Conservation (phyloP, 2,329 filamentous ascomycete genomes). For the Clonostachys chloroleuca region DNA sequence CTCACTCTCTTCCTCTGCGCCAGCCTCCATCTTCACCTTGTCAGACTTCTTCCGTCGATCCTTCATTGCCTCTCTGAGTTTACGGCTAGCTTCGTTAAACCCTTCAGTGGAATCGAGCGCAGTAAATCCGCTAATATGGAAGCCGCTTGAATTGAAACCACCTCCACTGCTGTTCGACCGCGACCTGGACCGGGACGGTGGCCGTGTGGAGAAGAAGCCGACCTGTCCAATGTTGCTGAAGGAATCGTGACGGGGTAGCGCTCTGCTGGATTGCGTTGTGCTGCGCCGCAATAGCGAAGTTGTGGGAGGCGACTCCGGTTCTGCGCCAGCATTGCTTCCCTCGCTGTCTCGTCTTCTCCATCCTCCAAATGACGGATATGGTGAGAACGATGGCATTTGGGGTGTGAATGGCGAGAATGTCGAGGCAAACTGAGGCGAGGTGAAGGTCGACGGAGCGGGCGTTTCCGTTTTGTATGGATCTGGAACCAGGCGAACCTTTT, state of each 20-base stretch:
- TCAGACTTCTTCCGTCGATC: conserved; percentile 50
- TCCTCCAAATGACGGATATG: conserved; percentile 2
- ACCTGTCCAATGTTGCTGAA: conserved; percentile 87
- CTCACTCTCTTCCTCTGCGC: conserved; percentile 22
- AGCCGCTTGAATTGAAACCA: conserved; percentile 54
- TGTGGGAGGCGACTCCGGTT: conserved; percentile 27
- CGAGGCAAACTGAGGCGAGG: neutral
- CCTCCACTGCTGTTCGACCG: conserved; percentile 66
- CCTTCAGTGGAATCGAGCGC: conserved; percentile 62
- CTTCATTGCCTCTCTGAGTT: conserved; percentile 82
- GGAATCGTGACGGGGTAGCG: conserved; percentile 80
- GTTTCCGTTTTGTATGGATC: conserved; percentile 40
- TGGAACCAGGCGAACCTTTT: conserved; percentile 65
- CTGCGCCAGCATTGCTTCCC: conserved; percentile 28
- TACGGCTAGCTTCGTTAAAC: conserved; percentile 78
- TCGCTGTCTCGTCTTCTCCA: conserved; percentile 42
- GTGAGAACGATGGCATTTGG: too few species aligned
- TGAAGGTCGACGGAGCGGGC: conserved; percentile 10
- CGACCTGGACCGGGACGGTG: conserved; percentile 74
- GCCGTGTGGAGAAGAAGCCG: conserved; percentile 85
- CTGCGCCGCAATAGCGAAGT: conserved; percentile 34
- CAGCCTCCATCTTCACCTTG: conserved; percentile 28
- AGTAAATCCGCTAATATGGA: conserved; percentile 68
- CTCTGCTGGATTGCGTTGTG: conserved; percentile 49
- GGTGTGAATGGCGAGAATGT: too few species aligned